Evolutionary conservation across 2,329 filamentous ascomycete genomes (phyloP).

Genomic region (Ambrosiella beaveri): DNA sequence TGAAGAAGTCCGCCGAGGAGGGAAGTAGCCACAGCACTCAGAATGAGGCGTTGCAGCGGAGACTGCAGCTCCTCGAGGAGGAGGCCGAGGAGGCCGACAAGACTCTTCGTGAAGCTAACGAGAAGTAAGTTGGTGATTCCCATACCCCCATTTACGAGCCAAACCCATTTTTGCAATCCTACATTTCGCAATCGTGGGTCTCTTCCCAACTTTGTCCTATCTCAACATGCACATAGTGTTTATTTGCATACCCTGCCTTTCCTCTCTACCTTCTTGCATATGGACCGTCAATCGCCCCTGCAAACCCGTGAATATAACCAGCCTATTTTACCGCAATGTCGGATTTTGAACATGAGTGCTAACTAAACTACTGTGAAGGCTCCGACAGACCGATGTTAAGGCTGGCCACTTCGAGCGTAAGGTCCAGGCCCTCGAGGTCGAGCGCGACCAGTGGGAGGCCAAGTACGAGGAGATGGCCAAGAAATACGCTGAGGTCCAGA

Average conservation of each 20-base stretch:
- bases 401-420: slow-evolving; percentile 98
- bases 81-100: slow-evolving; percentile 94
- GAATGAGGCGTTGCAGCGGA: slow-evolving; percentile 80
- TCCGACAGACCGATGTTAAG: slow-evolving; percentile 98
- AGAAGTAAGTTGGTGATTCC: slow-evolving; percentile 60
- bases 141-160: neutral
- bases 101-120: slow-evolving; percentile 90
- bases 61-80: slow-evolving; percentile 90
- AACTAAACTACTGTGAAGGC: slow-evolving; percentile 34
- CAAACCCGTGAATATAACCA: neutral
- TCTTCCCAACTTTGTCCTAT: neutral
- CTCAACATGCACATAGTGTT: neutral
- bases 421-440: slow-evolving; percentile 84
- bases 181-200: neutral
- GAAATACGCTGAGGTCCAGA: slow-evolving; percentile 70
- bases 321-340: neutral
- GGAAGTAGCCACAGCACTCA: slow-evolving; percentile 69
- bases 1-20: slow-evolving; percentile 74
- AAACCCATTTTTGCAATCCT: neutral
- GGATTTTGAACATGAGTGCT: neutral
- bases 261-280: neutral
- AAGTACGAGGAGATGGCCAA: slow-evolving; percentile 97
- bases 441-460: slow-evolving; percentile 84
- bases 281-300: slow-evolving; percentile 1
- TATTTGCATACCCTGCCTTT: neutral